phyloP scores from a whole-genome alignment of 2,329 filamentous ascomycete genomes.

The Sporothrix phasma region DNA sequence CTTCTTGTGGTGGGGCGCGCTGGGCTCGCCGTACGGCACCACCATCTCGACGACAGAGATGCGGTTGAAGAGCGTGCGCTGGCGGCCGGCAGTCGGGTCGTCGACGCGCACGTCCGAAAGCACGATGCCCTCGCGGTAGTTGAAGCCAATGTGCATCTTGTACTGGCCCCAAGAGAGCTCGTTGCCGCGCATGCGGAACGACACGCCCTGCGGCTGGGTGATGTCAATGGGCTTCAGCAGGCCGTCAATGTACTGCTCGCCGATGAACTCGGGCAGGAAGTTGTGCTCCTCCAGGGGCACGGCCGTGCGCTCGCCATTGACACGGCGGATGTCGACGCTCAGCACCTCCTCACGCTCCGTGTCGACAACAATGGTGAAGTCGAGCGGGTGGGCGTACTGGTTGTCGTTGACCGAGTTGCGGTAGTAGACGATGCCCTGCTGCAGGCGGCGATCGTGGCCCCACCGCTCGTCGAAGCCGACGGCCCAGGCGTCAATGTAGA shows the following conservation, averaged over 20 bases:
- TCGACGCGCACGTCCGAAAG: slow-evolving; percentile 85
- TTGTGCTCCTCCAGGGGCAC: slow-evolving; percentile 70
- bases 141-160: slow-evolving; percentile 88
- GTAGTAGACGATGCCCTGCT: slow-evolving; percentile 95
- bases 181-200: slow-evolving; percentile 58
- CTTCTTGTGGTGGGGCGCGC: slow-evolving; percentile 70
- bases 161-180: slow-evolving; percentile 84
- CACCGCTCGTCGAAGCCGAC: slow-evolving; percentile 91
- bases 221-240: slow-evolving; percentile 66
- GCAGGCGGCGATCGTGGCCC: slow-evolving; percentile 65
- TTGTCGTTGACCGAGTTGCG: slow-evolving; percentile 73
- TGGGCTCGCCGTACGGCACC: slow-evolving; percentile 77
- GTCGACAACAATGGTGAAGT: slow-evolving; percentile 89
- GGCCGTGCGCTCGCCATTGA: slow-evolving; percentile 65
- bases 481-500: slow-evolving; percentile 94
- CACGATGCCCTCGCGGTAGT: slow-evolving; percentile 85
- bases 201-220: slow-evolving; percentile 69
- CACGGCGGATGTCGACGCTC: slow-evolving; percentile 71
- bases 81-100: slow-evolving; percentile 55
- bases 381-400: slow-evolving; percentile 84
- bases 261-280: slow-evolving; percentile 58
- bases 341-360: slow-evolving; percentile 68
- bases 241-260: slow-evolving; percentile 64
- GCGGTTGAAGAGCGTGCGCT: slow-evolving; percentile 76
- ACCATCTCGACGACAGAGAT: slow-evolving; percentile 90